Evolutionary conservation across 2,329 filamentous ascomycete genomes (phyloP).

Genomic region (Akanthomyces lecanii): DNA sequence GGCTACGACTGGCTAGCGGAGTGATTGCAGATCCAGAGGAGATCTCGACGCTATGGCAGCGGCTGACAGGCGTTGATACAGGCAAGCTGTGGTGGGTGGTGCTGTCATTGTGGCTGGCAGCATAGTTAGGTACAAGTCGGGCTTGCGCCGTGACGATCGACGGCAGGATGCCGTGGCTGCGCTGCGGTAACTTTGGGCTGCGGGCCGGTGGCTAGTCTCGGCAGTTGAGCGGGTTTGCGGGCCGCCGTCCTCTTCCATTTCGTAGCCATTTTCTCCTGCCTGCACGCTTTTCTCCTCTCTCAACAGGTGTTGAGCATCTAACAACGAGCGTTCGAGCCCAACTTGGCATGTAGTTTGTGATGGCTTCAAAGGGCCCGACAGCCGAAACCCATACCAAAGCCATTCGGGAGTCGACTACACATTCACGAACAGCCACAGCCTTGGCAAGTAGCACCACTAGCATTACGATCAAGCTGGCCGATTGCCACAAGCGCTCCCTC

Average conservation of each 20-base stretch:
- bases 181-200: too few relatives aligned
- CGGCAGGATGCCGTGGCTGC: neutral
- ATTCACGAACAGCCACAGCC: too few relatives aligned
- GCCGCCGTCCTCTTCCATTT: too few relatives aligned
- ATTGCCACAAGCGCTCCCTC: neutral
- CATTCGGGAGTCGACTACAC: neutral
- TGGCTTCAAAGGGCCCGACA: neutral
- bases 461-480: neutral
- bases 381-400: neutral
- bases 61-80: neutral
- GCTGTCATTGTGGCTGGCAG: too few relatives aligned
- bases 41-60: too few relatives aligned
- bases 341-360: neutral
- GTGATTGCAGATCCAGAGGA: neutral
- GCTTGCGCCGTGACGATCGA: neutral
- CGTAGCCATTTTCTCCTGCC: too few relatives aligned
- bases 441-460: neutral
- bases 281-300: too few relatives aligned
- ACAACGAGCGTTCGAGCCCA: too few relatives aligned
- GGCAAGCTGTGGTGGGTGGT: neutral
- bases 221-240: too few relatives aligned
- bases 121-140: neutral
- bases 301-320: too few relatives aligned
- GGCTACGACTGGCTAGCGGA: neutral
- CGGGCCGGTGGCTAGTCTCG: too few relatives aligned